phyloP scores from a whole-genome alignment of 2,329 filamentous ascomycete species.

The Colletotrichum tropicale region DNA sequence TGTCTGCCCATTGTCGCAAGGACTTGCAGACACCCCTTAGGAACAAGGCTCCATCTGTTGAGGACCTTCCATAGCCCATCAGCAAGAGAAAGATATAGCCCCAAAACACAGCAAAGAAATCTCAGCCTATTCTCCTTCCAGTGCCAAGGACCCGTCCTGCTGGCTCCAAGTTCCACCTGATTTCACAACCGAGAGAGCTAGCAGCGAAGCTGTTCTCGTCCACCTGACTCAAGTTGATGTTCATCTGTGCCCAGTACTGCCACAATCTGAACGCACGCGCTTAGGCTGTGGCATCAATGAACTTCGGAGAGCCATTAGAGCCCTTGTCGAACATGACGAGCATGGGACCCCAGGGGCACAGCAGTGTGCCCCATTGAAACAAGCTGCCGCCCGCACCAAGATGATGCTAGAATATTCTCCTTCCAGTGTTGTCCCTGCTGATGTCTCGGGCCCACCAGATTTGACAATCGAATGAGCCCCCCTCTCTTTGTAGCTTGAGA shows the following conservation, averaged over 20 bases:
- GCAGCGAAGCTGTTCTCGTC: neutral
- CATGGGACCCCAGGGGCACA: neutral
- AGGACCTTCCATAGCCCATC: neutral
- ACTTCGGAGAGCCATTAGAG: neutral
- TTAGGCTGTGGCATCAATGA: neutral
- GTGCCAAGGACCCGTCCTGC: neutral
- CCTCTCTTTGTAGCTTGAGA: neutral
- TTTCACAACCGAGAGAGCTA: neutral
- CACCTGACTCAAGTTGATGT: neutral
- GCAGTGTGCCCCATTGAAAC: neutral
- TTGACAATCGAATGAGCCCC: neutral
- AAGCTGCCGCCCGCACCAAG: neutral
- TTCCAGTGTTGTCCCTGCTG: neutral
- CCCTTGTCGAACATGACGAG: neutral
- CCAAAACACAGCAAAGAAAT: neutral
- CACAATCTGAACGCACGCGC: neutral
- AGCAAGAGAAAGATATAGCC: neutral
- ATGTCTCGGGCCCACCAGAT: neutral
- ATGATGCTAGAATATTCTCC: neutral
- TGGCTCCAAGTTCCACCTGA: neutral
- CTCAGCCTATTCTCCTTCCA: neutral
- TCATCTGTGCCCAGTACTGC: neutral
- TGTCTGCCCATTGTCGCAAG: neutral
- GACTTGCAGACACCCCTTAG: fast-evolving
- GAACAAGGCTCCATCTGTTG: neutral